phyloP scores from a whole-genome alignment of 139 green algal species.

The Chlorella sorokiniana region DNA sequence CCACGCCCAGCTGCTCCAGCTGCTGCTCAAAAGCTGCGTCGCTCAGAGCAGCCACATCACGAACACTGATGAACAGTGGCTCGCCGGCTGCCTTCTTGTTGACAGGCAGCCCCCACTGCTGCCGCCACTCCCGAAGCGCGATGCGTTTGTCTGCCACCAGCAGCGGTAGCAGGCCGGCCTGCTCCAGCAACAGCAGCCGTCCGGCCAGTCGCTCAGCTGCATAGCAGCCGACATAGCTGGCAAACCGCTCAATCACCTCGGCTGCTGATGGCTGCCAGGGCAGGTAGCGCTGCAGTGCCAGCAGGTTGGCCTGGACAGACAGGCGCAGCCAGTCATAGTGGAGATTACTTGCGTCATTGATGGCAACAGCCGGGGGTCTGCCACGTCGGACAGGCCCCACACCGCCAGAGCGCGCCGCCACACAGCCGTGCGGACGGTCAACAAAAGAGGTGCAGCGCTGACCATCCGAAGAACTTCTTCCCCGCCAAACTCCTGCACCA shows the following conservation, averaged over 20 bases:
- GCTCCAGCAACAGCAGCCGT: conserved; percentile 14
- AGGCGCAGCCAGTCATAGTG: too few relatives aligned
- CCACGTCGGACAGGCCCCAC: too few relatives aligned
- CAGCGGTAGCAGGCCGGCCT: not conserved
- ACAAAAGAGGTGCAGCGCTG: too few relatives aligned
- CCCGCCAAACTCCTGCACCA: not conserved
- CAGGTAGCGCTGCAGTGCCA: conserved; percentile 17
- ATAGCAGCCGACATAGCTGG: not conserved
- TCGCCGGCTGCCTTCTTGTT: not conserved
- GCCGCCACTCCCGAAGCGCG: not conserved
- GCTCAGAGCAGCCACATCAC: not conserved
- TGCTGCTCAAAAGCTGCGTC: not conserved
- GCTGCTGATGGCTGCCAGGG: not conserved
- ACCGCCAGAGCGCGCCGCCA: too few relatives aligned
- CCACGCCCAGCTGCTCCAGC: too few relatives aligned
- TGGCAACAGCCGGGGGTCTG: too few relatives aligned
- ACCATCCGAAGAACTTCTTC: too few relatives aligned
- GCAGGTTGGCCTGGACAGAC: conserved; percentile 4
- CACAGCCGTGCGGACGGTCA: too few relatives aligned
- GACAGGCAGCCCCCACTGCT: not conserved
- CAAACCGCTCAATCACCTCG: not conserved
- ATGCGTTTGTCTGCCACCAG: not conserved
- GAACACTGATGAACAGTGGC: not conserved
- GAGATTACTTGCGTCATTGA: too few relatives aligned
- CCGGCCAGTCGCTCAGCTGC: not conserved